Conservation (phyloP, 2,329 filamentous ascomycete species). For the Fusarium goolgardi region DNA sequence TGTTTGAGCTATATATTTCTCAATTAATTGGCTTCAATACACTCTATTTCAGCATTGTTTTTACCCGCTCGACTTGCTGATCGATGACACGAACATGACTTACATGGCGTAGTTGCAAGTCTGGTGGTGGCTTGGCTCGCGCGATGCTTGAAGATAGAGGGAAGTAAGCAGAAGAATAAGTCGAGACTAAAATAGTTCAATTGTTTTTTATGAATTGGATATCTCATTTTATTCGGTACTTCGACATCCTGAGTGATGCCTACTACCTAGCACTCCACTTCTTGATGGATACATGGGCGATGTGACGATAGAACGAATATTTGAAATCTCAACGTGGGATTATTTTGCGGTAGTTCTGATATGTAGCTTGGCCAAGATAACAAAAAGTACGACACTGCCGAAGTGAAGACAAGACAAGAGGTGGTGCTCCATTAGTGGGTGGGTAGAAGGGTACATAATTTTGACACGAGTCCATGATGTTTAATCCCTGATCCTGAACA, state of each 20-base stretch:
- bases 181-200: constrained; percentile 1
- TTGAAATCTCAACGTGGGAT: not conserved
- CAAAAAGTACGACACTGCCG: constrained; percentile 11
- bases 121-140: not conserved
- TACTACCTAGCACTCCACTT: not conserved
- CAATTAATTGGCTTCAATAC: not conserved
- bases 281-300: not conserved
- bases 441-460: not conserved
- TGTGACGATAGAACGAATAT: not conserved
- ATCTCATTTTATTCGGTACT: not conserved
- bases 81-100: not conserved
- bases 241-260: not conserved
- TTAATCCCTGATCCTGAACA: constrained; percentile 25
- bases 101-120: constrained; percentile 15
- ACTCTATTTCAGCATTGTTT: not conserved
- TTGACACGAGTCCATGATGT: constrained; percentile 9
- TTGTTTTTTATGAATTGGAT: not conserved
- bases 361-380: not conserved
- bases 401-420: not conserved
- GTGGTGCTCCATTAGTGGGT: not conserved
- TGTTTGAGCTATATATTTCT: not conserved
- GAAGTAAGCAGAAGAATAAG: not conserved
- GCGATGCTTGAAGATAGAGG: not conserved
- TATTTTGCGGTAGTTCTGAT: not conserved
- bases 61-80: not conserved